phyloP scores from a whole-genome alignment of 768 basidiomycete genomes.

The Xanthoconium stramineum region DNA sequence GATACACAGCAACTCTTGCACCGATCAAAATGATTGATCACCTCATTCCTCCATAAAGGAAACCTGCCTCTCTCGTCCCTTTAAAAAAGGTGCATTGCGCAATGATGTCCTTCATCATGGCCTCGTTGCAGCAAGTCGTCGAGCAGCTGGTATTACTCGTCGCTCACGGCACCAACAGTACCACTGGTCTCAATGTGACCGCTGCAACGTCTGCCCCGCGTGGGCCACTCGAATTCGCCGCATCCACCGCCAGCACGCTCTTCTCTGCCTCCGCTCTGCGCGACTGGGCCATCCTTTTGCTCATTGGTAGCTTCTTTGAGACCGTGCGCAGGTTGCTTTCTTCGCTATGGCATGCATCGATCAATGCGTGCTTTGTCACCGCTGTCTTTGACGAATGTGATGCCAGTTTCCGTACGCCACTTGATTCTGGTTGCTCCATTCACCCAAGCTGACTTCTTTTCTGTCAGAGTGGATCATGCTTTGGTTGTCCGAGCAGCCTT shows the following conservation, averaged over 20 bases:
- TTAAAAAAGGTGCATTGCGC: too few relatives aligned
- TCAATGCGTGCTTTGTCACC: slow-evolving; percentile 59
- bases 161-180: slow-evolving; percentile 9
- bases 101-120: background rate
- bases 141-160: slow-evolving; percentile 19
- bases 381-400: slow-evolving; percentile 61
- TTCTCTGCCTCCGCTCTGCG: slow-evolving; percentile 54
- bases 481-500: slow-evolving; percentile 61
- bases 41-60: too few relatives aligned
- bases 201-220: slow-evolving; percentile 2
- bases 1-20: too few relatives aligned
- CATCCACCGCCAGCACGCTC: slow-evolving; percentile 41
- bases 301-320: slow-evolving; percentile 59
- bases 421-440: background rate
- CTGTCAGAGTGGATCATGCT: slow-evolving; percentile 63
- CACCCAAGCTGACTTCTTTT: background rate
- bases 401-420: slow-evolving; percentile 46
- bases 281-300: slow-evolving; percentile 40
- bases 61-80: too few relatives aligned
- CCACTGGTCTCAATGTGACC: slow-evolving; percentile 8
- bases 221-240: slow-evolving; percentile 25
- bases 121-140: too few relatives aligned
- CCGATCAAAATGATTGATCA: too few relatives aligned
- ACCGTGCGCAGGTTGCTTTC: slow-evolving; percentile 47
- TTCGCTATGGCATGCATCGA: slow-evolving; percentile 40